These are phyloP conservation scores for Prunus campanulata DNA, from an alignment of 306 rosid genomes.

Conservation along the genomic window DNA sequence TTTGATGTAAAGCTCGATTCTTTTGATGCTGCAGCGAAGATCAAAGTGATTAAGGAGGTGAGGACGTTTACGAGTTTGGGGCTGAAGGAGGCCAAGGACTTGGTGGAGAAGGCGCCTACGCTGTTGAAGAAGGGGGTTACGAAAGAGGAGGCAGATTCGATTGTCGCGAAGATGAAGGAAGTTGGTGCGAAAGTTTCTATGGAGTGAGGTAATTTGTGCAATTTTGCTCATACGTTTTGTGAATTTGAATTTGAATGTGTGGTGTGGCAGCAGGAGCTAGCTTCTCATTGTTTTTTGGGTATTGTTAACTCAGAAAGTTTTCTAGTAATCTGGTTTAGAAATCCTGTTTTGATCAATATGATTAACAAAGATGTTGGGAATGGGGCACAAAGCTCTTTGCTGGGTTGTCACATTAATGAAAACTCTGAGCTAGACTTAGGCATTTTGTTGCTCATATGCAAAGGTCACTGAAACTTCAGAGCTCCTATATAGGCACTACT, in stretches of 20 bases:
- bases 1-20: conserved; percentile 85
- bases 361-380: neutral
- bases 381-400: neutral
- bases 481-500: neutral
- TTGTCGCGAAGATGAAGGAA: conserved; percentile 81
- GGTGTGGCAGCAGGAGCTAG: neutral
- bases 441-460: neutral
- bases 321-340: neutral
- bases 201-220: conserved; percentile 64
- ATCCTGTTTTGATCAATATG: neutral
- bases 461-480: neutral
- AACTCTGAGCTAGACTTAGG: neutral
- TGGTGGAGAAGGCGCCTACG: conserved; percentile 87
- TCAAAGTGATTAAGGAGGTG: conserved; percentile 91
- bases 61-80: conserved; percentile 85
- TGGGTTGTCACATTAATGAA: neutral
- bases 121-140: conserved; percentile 89
- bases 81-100: conserved; percentile 94
- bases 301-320: neutral
- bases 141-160: conserved; percentile 79
- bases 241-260: neutral
- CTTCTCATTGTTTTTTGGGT: neutral
- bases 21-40: conserved; percentile 76
- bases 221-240: neutral
- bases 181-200: conserved; percentile 82